Base-by-base conservation (phyloP, 2,329 filamentous ascomycete species). In the Gaeumannomyces tritici region DNA sequence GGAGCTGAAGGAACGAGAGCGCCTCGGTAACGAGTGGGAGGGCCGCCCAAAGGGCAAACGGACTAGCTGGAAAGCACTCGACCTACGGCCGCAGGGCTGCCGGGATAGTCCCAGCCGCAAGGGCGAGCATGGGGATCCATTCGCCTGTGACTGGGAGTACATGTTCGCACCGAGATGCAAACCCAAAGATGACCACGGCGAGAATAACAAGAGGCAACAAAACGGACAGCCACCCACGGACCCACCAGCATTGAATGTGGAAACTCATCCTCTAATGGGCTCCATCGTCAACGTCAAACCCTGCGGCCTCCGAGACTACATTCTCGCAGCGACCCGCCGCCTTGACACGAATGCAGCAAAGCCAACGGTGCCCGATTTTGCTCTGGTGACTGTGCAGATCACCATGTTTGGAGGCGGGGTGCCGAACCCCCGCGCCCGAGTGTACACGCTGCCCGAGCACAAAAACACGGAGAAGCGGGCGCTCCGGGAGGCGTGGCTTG, bases 91-190 rank as follows among this genome's bases (percentile, higher is more conserved):
- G 24, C 27, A 29, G 15, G 56, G 27, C 56, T 26, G 56, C 7
- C 3, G 29, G 12, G 56, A 21, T 29, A 6, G 21, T 18, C 7
- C 6, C 24, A 35, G 91, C 0, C 81, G 83, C 54, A 93, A 86
- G 69, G 93, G 93, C 1, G 95, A 98, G 72, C 70, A 96, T 35
- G 95, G 95, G 1, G 76, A 84, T 61, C 92, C 92, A 0, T 91
- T 90, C 82, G 84, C 86, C 12, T 96, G 90, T 74, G 91, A 96
- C 70, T 96, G 91, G 82, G 88, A 91, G 69, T 77, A 78, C 42
- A 73, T 96, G n/a, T 79, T 91, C 62, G 73, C 72, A 21, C 70
- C 75, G 8, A 64, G 63, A 24, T 54, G 64, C 71, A 29, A 26
- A 18, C 8, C 4, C 8, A 15, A 42, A 33, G 28, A 57, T 56